phyloP scores from a whole-genome alignment of 495 filamentous ascomycete genomes.

The Viridothelium virens region DNA sequence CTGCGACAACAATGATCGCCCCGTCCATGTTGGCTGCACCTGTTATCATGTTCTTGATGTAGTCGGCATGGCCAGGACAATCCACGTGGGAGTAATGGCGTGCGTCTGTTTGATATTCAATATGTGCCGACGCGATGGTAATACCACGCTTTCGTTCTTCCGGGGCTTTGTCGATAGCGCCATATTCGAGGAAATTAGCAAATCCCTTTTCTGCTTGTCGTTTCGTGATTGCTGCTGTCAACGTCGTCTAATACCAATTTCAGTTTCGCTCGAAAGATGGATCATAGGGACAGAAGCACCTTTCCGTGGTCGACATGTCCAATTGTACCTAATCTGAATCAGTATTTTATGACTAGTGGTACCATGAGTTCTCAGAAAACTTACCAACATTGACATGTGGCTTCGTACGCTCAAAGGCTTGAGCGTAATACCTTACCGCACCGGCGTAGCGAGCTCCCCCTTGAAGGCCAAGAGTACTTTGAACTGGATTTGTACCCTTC shows the following conservation, averaged over 20 bases:
- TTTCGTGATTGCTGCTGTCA: slow-evolving; percentile 98
- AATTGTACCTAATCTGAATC: slow-evolving; percentile 66
- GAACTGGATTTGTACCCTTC: slow-evolving; percentile 32
- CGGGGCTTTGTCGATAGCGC: slow-evolving; percentile 95
- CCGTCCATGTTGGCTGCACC: slow-evolving; percentile 96
- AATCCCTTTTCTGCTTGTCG: slow-evolving; percentile 87
- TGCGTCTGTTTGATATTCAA: slow-evolving; percentile 87
- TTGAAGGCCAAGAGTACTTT: slow-evolving; percentile 52
- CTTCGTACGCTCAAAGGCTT: slow-evolving; percentile 81
- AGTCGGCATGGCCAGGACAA: slow-evolving; percentile 99
- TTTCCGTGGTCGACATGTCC: slow-evolving; percentile 99
- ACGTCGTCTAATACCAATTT: slow-evolving; percentile 62
- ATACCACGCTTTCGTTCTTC: slow-evolving; percentile 99
- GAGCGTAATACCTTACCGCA: slow-evolving; percentile 58
- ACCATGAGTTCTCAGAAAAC: slow-evolving; percentile 19
- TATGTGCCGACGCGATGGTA: slow-evolving; percentile 95
- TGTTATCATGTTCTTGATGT: slow-evolving; percentile 99
- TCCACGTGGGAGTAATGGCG: slow-evolving; percentile 99
- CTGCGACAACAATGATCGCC: slow-evolving; percentile 96
- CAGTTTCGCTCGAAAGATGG: neutral
- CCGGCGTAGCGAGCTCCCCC: slow-evolving; percentile 53
- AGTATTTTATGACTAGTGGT: neutral
- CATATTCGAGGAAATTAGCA: slow-evolving; percentile 92
- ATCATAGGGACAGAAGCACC: slow-evolving; percentile 42
- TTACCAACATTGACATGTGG: slow-evolving; percentile 96